Base-by-base conservation (phyloP, 2,329 filamentous ascomycete genomes). In the Aspergillus spinulosporus region DNA sequence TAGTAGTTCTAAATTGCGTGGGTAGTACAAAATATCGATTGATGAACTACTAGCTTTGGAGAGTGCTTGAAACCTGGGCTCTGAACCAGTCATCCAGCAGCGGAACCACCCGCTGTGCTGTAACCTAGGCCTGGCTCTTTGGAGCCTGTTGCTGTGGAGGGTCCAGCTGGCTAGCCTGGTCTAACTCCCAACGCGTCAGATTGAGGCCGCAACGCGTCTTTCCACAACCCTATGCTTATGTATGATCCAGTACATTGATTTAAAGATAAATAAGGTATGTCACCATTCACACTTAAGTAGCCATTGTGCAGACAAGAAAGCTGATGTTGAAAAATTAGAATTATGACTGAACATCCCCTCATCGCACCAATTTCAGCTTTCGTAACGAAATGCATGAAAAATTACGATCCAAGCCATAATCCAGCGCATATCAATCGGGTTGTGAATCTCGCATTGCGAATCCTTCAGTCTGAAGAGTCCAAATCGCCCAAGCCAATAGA, bases 341-440 rank as follows among this genome's bases (percentile, higher is more conserved):
- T 37, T 12, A 51, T 58, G 57, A 12, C 46, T 44, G 14, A 42
- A 32, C 68, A 40, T 26, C 46, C 78, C 49, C 83, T 87, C 58
- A 84, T 83, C 14, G 74, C 76, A 45, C 89, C 87, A 70, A 86
- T 90, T 52, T 78, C 84, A 67, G 76, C 80, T 42, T 91, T 89
- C 78, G 59, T 61, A 11, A 43, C 32, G 9, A n/a, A 56, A 11
- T 58, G 57, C 44, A 61, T 61, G 59, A 57, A 47, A n/a, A 12
- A 54, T n/a, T 51, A 59, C 40, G 59, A 61, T 31, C 56, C 59
- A 28, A 59, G 57, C 11, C 59, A 61, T 48, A 58, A 61, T 45
- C 54, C 57, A 11, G 31, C 46, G 1, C 59, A 61, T 28, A 57
- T 61, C 36, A 50, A 54, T 11, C 59, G 59, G n/a, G 59, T 61